A percentile compares a stretch with the other conserved stretches of the same genome.
Evolutionary conservation across 106 monocot genomes (phyloP).

Genomic region (Dactylorhiza incarnata): DNA sequence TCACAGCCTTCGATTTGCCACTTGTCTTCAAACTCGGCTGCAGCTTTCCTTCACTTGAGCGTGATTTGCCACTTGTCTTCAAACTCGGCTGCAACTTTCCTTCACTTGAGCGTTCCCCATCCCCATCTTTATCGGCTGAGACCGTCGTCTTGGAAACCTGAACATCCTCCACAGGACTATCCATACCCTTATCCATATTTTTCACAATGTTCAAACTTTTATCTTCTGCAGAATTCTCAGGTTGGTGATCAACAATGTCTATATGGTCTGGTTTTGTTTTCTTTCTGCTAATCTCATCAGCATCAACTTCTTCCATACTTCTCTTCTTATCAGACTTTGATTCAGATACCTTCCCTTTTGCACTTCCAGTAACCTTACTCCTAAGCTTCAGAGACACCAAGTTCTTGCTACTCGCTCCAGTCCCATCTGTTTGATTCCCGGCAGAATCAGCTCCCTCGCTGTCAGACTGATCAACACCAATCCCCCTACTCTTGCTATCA

Average conservation of each 20-base stretch:
- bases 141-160: neutral
- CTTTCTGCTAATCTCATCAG: constrained; percentile 2
- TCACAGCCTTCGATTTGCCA: neutral
- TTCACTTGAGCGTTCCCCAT: neutral
- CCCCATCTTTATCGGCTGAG: neutral
- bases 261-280: constrained; percentile 2
- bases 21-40: neutral
- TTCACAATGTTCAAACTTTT: neutral
- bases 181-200: neutral
- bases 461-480: neutral
- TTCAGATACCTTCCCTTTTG: neutral
- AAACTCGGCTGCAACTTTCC: neutral
- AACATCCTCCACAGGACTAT: neutral
- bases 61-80: neutral
- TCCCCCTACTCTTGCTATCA: neutral
- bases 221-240: neutral
- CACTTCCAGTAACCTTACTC: neutral
- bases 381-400: neutral
- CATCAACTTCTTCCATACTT: neutral
- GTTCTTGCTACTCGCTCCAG: neutral
- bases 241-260: neutral
- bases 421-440: neutral
- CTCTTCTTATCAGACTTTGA: constrained; percentile 2
- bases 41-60: neutral
- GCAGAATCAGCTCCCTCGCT: neutral